phyloP scores from a whole-genome alignment of 2,329 filamentous ascomycete species.

The Monilinia laxa region DNA sequence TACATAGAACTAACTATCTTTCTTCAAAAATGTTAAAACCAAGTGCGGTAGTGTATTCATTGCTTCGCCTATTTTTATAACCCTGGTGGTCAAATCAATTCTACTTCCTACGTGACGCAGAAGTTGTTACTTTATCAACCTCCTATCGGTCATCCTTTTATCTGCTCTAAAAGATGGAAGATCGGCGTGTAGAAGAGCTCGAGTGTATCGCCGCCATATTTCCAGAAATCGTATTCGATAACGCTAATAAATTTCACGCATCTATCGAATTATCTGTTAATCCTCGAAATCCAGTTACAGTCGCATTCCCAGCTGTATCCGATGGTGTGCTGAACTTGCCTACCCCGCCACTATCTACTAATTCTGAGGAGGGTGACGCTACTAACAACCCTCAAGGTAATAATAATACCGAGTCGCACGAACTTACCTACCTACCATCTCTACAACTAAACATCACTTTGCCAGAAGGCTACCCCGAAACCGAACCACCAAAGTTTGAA shows the following conservation, averaged over 20 bases:
- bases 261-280: conserved; percentile 58
- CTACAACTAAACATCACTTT: conserved; percentile 54
- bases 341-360: conserved; percentile 35
- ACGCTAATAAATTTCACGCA: conserved; percentile 47
- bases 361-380: conserved; percentile 21
- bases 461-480: conserved; percentile 57
- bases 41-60: neutral
- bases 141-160: conserved; percentile 29
- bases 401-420: conserved; percentile 34
- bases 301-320: conserved; percentile 54
- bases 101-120: conserved; percentile 24
- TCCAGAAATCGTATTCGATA: conserved; percentile 57
- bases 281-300: conserved; percentile 54
- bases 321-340: conserved; percentile 39
- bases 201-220: conserved; percentile 63
- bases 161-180: conserved; percentile 56
- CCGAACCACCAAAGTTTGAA: conserved; percentile 50
- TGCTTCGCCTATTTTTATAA: conserved; percentile 20
- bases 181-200: conserved; percentile 58
- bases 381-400: conserved; percentile 16
- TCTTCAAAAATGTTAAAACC: neutral
- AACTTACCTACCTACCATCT: conserved; percentile 54
- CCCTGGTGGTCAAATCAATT: conserved; percentile 9
- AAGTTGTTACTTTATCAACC: conserved; percentile 26
- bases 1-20: neutral